Base-by-base conservation (phyloP, 371 early-diverging fungal genomes). In the Mucor racemosus region DNA sequence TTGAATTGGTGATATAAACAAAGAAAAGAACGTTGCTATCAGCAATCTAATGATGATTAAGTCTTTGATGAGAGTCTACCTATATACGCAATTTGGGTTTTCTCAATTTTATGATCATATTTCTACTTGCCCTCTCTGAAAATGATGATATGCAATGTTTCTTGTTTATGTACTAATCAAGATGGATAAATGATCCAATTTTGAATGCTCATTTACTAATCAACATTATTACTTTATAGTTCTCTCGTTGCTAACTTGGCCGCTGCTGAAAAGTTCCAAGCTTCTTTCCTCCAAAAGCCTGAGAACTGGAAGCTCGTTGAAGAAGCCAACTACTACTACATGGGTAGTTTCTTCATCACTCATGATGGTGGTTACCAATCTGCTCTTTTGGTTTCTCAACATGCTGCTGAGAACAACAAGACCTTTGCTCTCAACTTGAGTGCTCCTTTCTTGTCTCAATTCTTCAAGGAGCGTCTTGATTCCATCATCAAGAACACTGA, bases 371-470 rank as follows among this genome's bases (percentile, higher is more conserved):
- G 84, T 62, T 78, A 72, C 38, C 68, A 72, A 35, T 86, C 93
- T 38, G 94, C 95, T 65, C 75, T 92, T 71, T 81, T 85, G 31
- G 84, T 97, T 55, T 96, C 96, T 71, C 85, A 94, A 84, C 92
- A 98, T 70, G 95, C 97, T 62, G 88, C 92, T 65, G 88, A 84
- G 53, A 86, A 76, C 73, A 75, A 79, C 75, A 82, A 86, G 89
- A 73, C 80, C 54, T 94, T 97, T 76, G 84, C 89, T 62, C 86
- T 96, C 85, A 98, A 98, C 88, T 77, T 98, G 75, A 95, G 96
- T 61, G 98, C 98, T 39, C 96, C 97, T 50, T 98, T 97, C 86
- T 85, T 97, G 61, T 85, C 94, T 56, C 92, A 95, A 81, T 95
- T 96, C 90, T 97, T 96, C 88, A 92, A 86, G 79, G 84, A 90